Base-by-base conservation (phyloP, 306 rosid genomes). In the Luffa acutangula region DNA sequence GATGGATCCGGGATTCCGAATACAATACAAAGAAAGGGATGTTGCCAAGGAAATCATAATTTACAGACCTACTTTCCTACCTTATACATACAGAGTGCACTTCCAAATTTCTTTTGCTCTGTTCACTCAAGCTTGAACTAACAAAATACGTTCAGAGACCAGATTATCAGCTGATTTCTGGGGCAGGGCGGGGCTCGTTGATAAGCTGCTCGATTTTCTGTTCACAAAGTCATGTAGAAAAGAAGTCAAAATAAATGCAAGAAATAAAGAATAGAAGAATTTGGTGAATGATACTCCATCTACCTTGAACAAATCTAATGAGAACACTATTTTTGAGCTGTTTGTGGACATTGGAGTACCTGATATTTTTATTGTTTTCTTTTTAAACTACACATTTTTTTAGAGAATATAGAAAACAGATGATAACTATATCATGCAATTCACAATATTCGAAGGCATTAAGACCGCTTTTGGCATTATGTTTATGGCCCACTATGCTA, bases 171-270 rank as follows among this genome's bases (percentile, higher is more conserved):
- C 45, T 49, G 45, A 73, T 14, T 49, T 73, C 78, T 14, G 78
- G 78, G 31, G 78, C 12, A 0, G 42, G 58, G 5, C 5, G 42
- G 41, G 77, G 77, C 60, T 31, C 37, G 36, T 67, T 73, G 14
- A 73, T 33, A 52, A 73, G 60, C 78, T 25, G 60, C 78, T 73
- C 78, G 9, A 73, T 73, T 73, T 73, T 49, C 78, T 73, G 78
- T 73, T 73, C 56, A 34, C 78, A 3, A 73, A 73, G 13, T 49
- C 78, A 33, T 31, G 20, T 9, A 39, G 7, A 20, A 64, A 69
- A 43, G 53, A 41, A 69, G n/a, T 20, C 53, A 2, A 70, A 20
- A 70, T 45, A 6, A 70, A 43, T 70, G 53, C 56, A 72, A 46
- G 25, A 49, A 49, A 7, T 49, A 20, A 4, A 15, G 39, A 49